These are phyloP conservation scores for Cercospora brassicicola DNA, from an alignment of 2,329 filamentous ascomycete genomes.

Conservation along the genomic window DNA sequence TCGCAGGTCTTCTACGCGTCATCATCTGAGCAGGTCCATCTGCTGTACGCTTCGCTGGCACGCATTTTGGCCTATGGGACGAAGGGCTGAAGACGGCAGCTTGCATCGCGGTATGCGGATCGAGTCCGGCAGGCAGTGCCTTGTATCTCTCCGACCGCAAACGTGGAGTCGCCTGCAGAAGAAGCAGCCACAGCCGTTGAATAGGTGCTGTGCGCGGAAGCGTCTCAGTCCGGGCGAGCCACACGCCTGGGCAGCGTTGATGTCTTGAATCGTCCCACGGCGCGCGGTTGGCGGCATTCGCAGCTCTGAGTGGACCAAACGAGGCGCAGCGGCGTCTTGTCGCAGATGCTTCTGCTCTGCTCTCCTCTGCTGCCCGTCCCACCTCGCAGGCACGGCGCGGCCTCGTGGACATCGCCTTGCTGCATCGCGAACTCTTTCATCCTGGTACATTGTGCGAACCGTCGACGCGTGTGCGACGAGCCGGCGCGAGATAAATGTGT, in stretches of 20 bases:
- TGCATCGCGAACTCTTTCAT: neutral
- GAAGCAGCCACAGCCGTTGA: neutral
- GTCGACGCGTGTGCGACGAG: neutral
- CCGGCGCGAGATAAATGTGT: slow-evolving; percentile 5
- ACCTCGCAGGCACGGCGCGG: neutral
- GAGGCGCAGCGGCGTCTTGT: slow-evolving; percentile 13
- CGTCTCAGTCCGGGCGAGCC: neutral
- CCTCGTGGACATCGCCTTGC: slow-evolving; percentile 7
- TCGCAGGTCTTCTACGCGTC: neutral
- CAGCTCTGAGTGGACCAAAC: slow-evolving; percentile 10
- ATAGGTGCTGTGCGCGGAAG: neutral
- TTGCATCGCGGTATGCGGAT: neutral
- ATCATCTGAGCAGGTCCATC: neutral
- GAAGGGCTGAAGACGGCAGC: neutral
- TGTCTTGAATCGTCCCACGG: neutral
- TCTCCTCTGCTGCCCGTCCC: neutral
- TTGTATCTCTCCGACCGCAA: neutral
- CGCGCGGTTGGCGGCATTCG: neutral
- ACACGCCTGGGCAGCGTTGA: neutral
- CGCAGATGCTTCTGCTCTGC: neutral
- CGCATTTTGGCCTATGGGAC: neutral
- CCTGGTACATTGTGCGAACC: neutral
- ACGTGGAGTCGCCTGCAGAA: neutral
- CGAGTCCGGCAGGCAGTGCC: neutral
- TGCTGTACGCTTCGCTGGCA: neutral